These are phyloP conservation scores for Pleurotus salmoneostramineus DNA, from an alignment of 768 basidiomycete genomes.

Conservation along the genomic window DNA sequence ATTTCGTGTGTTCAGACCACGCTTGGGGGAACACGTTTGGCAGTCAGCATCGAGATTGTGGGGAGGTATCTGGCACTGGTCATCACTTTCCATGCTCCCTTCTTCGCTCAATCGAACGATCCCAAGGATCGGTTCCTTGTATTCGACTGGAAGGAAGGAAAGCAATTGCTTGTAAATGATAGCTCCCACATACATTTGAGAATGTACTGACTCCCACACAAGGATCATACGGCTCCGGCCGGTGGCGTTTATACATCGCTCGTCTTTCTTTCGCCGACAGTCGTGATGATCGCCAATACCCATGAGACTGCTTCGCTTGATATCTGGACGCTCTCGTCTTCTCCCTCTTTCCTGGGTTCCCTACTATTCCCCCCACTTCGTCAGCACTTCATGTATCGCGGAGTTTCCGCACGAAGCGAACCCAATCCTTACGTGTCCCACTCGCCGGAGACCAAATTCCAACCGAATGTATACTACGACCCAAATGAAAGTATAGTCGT, in stretches of 20 bases:
- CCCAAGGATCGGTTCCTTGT: constrained; percentile 28
- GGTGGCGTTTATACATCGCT: constrained; percentile 24
- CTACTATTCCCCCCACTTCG: constrained; percentile 19
- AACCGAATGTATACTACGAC: constrained; percentile 19
- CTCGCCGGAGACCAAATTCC: constrained; percentile 6
- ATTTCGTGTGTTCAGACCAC: constrained; percentile 2
- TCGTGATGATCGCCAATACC: constrained; percentile 31
- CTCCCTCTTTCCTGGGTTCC: constrained; percentile 6
- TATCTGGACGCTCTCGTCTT: constrained; percentile 26
- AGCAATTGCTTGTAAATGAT: constrained; percentile 27
- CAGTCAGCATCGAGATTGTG: constrained; percentile 41
- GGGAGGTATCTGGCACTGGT: constrained; percentile 39
- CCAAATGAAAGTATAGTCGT: constrained; percentile 27
- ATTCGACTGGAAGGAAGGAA: constrained; percentile 39
- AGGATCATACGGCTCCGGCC: constrained; percentile 16
- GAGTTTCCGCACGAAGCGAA: constrained; percentile 34
- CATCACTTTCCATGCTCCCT: constrained; percentile 20
- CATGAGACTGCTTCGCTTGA: constrained; percentile 22
- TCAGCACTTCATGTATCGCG: constrained; percentile 15
- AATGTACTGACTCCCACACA: neutral
- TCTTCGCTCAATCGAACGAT: constrained; percentile 8
- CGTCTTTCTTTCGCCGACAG: constrained; percentile 27
- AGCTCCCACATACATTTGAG: neutral
- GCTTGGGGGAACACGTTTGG: constrained; percentile 14
- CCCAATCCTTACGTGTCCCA: constrained; percentile 28